phyloP scores from a whole-genome alignment of 768 basidiomycete species.

The Lentinus brumalis region DNA sequence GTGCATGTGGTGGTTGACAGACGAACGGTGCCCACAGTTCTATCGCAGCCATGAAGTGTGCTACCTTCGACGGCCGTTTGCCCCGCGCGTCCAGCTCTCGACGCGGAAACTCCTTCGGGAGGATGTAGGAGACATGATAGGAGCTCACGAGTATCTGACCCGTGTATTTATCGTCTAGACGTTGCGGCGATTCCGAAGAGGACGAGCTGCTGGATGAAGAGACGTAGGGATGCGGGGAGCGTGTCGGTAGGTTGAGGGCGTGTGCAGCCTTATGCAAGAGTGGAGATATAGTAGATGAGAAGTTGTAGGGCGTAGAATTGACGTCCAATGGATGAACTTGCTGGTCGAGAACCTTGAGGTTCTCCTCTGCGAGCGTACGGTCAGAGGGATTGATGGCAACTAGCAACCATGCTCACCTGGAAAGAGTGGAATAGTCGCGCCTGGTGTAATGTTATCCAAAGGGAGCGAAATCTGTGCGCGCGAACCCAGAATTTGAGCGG shows the following conservation, averaged over 20 bases:
- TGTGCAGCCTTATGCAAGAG: conserved; percentile 69
- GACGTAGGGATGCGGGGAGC: conserved; percentile 60
- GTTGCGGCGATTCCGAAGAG: conserved; percentile 38
- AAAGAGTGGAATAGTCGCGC: conserved; percentile 70
- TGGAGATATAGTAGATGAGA: conserved; percentile 63
- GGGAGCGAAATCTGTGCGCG: conserved; percentile 60
- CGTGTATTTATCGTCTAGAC: conserved; percentile 67
- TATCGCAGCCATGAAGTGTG: conserved; percentile 81
- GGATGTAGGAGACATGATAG: conserved; percentile 75
- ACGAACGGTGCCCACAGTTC: conserved; percentile 75
- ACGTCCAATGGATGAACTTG: conserved; percentile 77
- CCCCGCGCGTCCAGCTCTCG: conserved; percentile 19
- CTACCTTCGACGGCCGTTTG: conserved; percentile 37
- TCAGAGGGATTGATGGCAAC: neutral
- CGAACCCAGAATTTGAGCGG: too few species aligned
- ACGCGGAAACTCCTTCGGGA: conserved; percentile 63
- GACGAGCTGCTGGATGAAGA: conserved; percentile 45
- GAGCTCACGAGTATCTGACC: conserved; percentile 77
- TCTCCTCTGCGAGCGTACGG: conserved; percentile 58
- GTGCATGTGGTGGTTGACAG: conserved; percentile 67
- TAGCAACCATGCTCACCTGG: conserved; percentile 49
- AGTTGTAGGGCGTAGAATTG: conserved; percentile 73
- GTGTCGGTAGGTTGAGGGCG: conserved; percentile 65
- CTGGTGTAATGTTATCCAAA: conserved; percentile 65
- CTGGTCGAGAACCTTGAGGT: conserved; percentile 70